phyloP scores from a whole-genome alignment of 768 basidiomycete species.

The Mycena leptocephala region DNA sequence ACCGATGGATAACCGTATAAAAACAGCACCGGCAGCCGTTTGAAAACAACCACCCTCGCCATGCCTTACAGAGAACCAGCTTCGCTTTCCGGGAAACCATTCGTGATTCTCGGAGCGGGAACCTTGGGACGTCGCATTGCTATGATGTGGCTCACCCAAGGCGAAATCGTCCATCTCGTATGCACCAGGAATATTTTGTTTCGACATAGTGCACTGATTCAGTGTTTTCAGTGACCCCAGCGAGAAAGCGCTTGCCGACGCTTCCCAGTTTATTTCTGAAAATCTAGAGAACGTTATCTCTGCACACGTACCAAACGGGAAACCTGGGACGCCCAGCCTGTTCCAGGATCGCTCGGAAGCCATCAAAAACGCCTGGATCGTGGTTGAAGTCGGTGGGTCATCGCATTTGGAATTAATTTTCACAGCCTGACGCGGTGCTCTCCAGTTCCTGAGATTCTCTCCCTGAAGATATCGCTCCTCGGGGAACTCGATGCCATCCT shows the following conservation, averaged over 20 bases:
- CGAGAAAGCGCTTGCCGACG: slow-evolving; percentile 24
- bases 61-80: slow-evolving; percentile 28
- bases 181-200: no score
- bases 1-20: no score
- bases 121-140: slow-evolving; percentile 34
- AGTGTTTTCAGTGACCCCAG: slow-evolving; percentile 23
- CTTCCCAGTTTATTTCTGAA: slow-evolving; percentile 8
- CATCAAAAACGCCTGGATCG: slow-evolving; percentile 32
- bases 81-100: slow-evolving; percentile 20
- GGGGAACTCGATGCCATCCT: slow-evolving; percentile 29
- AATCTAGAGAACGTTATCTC: slow-evolving; percentile 19
- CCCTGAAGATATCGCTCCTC: slow-evolving; percentile 28
- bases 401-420: not conserved
- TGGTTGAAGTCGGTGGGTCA: slow-evolving; percentile 31
- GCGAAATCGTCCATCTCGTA: slow-evolving; percentile 32
- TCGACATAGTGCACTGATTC: no score
- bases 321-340: not conserved
- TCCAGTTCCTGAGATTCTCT: slow-evolving; percentile 30
- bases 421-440: not conserved
- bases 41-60: no score
- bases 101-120: slow-evolving; percentile 31
- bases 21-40: no score
- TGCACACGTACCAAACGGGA: slow-evolving; percentile 7
- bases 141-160: slow-evolving; percentile 37
- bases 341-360: slow-evolving; percentile 28